Evolutionary conservation across 768 basidiomycete genomes (phyloP).

Genomic region (Mycena epipterygia): DNA sequence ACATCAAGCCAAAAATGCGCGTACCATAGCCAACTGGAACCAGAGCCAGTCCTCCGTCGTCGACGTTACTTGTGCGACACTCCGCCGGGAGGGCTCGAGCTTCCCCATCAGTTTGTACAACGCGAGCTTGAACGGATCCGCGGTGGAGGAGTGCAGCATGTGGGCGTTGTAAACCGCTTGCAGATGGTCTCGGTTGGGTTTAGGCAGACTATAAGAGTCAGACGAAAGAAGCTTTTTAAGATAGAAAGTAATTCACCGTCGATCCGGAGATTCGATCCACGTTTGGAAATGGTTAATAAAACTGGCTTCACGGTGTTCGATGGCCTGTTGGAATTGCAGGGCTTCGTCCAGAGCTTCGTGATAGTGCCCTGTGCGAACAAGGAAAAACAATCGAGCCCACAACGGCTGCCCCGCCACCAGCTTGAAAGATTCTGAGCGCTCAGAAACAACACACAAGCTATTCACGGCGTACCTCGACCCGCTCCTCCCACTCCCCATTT

Average conservation of each 20-base stretch:
- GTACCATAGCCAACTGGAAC: constrained; percentile 92
- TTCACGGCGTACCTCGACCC: constrained; percentile 79
- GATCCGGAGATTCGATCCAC: constrained; percentile 86
- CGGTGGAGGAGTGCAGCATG: constrained; percentile 88
- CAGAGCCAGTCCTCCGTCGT: constrained; percentile 99
- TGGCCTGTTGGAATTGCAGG: constrained; percentile 73
- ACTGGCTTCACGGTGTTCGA: constrained; percentile 83
- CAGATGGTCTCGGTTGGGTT: constrained; percentile 83
- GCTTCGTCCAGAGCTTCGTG: constrained; percentile 88
- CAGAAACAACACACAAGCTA: not conserved
- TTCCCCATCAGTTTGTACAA: constrained; percentile 96
- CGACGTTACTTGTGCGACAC: constrained; percentile 85
- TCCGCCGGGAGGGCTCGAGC: constrained; percentile 85
- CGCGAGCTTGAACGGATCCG: constrained; percentile 96
- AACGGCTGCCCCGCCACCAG: constrained; percentile 88
- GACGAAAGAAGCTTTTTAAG: constrained; percentile 5
- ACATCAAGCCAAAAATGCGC: constrained; percentile 17
- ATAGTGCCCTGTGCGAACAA: constrained; percentile 87
- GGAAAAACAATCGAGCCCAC: constrained; percentile 95
- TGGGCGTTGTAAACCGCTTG: constrained; percentile 87
- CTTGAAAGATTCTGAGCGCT: constrained; percentile 50
- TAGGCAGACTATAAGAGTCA: constrained; percentile 66
- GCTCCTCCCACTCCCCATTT: constrained; percentile 88
- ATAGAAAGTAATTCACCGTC: constrained; percentile 66
- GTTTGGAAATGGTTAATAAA: constrained; percentile 87